Evolutionary conservation across 192 early-diverging fungal species (phyloP).

Genomic region (Gaertneriomyces semiglobifer): DNA sequence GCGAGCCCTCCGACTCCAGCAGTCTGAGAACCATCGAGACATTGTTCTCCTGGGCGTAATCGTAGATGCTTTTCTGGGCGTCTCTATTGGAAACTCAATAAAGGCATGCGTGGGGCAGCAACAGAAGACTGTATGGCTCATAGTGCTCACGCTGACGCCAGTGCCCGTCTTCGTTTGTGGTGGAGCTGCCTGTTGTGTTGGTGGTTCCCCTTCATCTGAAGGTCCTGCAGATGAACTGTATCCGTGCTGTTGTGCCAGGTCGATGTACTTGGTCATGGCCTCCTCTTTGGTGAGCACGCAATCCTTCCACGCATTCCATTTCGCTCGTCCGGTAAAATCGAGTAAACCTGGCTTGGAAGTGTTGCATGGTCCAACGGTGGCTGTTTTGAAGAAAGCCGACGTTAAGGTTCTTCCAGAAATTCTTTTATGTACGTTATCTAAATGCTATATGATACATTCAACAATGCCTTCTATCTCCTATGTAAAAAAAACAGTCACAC

Average conservation of each 20-base stretch:
- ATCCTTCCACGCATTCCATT: slow-evolving; percentile 10
- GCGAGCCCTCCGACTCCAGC: not conserved
- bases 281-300: not conserved
- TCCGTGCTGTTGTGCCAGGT: slow-evolving; percentile 13
- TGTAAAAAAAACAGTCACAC: too few relatives aligned
- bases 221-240: not conserved
- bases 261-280: slow-evolving; percentile 31
- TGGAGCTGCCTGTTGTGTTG: not conserved
- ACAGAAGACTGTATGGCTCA: slow-evolving; percentile 2
- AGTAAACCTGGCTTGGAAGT: slow-evolving; percentile 33
- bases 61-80: slow-evolving; percentile 26
- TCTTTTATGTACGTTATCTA: too few relatives aligned
- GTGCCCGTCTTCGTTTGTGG: not conserved
- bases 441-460: too few relatives aligned
- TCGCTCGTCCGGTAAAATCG: slow-evolving; percentile 30
- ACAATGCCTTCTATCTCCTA: too few relatives aligned
- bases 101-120: not conserved
- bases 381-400: slow-evolving; percentile 42
- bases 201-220: not conserved
- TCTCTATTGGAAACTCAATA: slow-evolving; percentile 16
- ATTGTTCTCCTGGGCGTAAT: slow-evolving; percentile 36
- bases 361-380: slow-evolving; percentile 38
- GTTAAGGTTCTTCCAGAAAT: too few relatives aligned
- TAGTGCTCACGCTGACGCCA: slow-evolving; percentile 28
- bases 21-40: slow-evolving; percentile 22